phyloP scores from a whole-genome alignment of 176 grass and related monocot genomes.

The Zoysia pacifica region DNA sequence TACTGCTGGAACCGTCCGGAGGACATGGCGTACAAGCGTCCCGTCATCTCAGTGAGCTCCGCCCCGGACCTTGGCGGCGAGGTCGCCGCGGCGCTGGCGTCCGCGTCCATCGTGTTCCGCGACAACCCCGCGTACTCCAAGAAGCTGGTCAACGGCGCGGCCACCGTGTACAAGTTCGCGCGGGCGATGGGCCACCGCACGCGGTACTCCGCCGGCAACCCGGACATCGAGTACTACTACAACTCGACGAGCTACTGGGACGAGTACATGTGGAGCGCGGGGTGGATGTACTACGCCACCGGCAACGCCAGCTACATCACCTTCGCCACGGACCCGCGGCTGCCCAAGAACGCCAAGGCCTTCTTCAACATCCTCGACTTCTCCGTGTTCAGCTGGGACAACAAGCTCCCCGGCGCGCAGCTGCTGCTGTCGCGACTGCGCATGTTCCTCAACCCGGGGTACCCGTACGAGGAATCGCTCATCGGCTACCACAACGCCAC shows the following conservation, averaged over 20 bases:
- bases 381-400: conserved; percentile 96
- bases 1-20: conserved; percentile 94
- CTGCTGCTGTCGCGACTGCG: conserved; percentile 77
- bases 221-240: conserved; percentile 64
- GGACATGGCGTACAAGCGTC: conserved; percentile 83
- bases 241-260: conserved; percentile 93
- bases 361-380: conserved; percentile 61
- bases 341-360: conserved; percentile 78
- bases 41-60: conserved; percentile 15
- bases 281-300: conserved; percentile 97
- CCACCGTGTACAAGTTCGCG: conserved; percentile 80
- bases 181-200: conserved; percentile 47
- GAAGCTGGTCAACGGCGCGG: conserved; percentile 68
- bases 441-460: conserved; percentile 89
- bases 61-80: conserved; percentile 79
- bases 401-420: conserved; percentile 86
- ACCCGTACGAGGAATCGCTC: conserved; percentile 93
- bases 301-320: conserved; percentile 75
- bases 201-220: conserved; percentile 57
- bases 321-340: conserved; percentile 77
- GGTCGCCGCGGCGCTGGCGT: conserved; percentile 74
- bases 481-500: conserved; percentile 71
- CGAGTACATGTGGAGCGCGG: conserved; percentile 97
- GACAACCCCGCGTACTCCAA: conserved; percentile 82
- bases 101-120: conserved; percentile 90